Percentiles rank a stretch among this genome's conserved stretches.
Conservation (phyloP, 2,329 filamentous ascomycete genomes). For the Colletotrichum shisoi region DNA sequence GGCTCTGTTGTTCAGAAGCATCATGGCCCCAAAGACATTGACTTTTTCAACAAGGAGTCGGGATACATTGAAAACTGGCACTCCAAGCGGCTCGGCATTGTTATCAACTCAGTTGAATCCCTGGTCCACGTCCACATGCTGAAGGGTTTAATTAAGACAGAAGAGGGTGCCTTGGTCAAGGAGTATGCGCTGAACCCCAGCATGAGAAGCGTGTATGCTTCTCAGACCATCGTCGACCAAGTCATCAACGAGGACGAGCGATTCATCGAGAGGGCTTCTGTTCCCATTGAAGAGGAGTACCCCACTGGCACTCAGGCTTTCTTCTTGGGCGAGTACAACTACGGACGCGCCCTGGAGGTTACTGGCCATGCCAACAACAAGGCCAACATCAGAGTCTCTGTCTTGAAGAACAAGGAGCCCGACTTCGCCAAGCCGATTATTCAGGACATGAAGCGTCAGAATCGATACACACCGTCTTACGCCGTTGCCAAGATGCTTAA, state of each 20-base stretch:
- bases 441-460: constrained; percentile 70
- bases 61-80: constrained; percentile 85
- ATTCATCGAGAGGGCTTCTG: constrained; percentile 87
- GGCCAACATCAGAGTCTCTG: constrained; percentile 79
- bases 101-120: constrained; percentile 86
- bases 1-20: constrained; percentile 71
- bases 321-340: constrained; percentile 92
- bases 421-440: constrained; percentile 84
- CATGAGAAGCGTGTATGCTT: constrained; percentile 87
- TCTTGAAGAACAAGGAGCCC: constrained; percentile 74
- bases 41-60: constrained; percentile 84
- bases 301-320: constrained; percentile 83
- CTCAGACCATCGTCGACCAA: constrained; percentile 87
- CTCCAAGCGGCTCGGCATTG: constrained; percentile 87
- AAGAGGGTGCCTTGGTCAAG: constrained; percentile 89
- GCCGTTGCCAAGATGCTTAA: constrained; percentile 83
- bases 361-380: constrained; percentile 76
- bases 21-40: constrained; percentile 78
- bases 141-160: constrained; percentile 87
- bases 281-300: constrained; percentile 91
- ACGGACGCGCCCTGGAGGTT: constrained; percentile 88
- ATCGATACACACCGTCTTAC: constrained; percentile 85
- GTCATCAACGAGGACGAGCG: constrained; percentile 91
- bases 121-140: constrained; percentile 93
- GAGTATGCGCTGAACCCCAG: constrained; percentile 88